Evolutionary conservation across 495 filamentous ascomycete genomes (phyloP), one percentile per base, ranked within the genome.

Genomic region (Aspergillus campestris): DNA sequence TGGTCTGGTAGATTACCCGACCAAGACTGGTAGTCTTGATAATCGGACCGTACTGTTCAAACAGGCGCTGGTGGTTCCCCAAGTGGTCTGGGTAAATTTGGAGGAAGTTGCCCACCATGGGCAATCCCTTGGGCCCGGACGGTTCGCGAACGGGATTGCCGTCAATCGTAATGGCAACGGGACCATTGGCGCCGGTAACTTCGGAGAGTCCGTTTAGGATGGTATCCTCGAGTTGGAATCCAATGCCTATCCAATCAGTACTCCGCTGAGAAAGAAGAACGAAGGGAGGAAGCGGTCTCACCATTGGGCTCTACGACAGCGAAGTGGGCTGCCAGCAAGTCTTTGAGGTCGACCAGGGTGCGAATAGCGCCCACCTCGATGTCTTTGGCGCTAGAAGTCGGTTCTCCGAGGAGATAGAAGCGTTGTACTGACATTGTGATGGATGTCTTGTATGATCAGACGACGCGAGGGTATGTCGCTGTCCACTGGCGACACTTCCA

Each of bases 41-140:
- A 29, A 81, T 48, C 0, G 63, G 64, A 5, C 77, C 77, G 54
- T 78, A 79, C 29, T 64, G 54, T 6, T 66, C 58, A 47, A 78
- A 79, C 0, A 80, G 70, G 1, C 76, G 68, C 32, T 78, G 59
- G 53, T 80, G 69, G 59, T 81, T 81, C 5, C 77, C 77, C 0
- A 79, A 55, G 47, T 75, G 75, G 54, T 81, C 78, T 0, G 78
- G 75, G 49, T 66, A 81, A 18, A 80, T 55, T 49, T 80, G 76
- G 50, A 71, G 75, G 61, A 63, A 72, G 52, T 61, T 72, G 5
- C 77, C 76, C 27, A 75, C 64, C 9, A 60, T 50, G 6, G 78
- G 77, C 6, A 80, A 50, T 6, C 65, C 70, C 2, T 52, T 47
- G 4, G 75, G 77, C 2, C 74, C 72, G 3, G 65, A 64, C 4